A percentile compares a stretch with the other conserved stretches of the same genome.
Evolutionary conservation across 2,329 filamentous ascomycete genomes (phyloP).

Genomic region (Huntiella bhutanensis): DNA sequence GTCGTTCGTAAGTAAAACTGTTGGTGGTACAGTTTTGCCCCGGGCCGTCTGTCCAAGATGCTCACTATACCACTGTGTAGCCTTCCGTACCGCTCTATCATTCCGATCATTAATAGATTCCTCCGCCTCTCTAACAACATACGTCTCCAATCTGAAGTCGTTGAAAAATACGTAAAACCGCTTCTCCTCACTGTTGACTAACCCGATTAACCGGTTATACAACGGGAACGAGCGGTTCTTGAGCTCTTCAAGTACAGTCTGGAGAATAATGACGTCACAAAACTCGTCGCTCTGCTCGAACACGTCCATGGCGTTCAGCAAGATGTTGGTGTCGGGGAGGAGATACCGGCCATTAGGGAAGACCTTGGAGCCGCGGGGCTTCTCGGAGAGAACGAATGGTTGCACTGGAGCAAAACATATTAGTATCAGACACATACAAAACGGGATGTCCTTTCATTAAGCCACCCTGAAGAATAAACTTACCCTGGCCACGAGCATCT

Average conservation of each 20-base stretch:
- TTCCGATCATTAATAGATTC: slow-evolving; percentile 95
- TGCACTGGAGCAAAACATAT: slow-evolving; percentile 31
- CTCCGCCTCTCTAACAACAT: slow-evolving; percentile 52
- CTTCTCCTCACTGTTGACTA: slow-evolving; percentile 93
- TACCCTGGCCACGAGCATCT: slow-evolving; percentile 62
- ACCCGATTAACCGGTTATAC: slow-evolving; percentile 76
- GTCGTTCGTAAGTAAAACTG: slow-evolving; percentile 91
- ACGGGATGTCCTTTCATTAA: not conserved
- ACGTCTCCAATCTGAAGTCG: slow-evolving; percentile 85
- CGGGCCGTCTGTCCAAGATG: slow-evolving; percentile 49
- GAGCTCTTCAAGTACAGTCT: slow-evolving; percentile 91
- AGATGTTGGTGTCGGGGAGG: slow-evolving; percentile 86
- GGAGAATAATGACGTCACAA: slow-evolving; percentile 89
- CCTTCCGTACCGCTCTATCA: slow-evolving; percentile 71
- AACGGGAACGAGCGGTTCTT: slow-evolving; percentile 84
- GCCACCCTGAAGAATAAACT: slow-evolving; percentile 14
- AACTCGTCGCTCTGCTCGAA: slow-evolving; percentile 86
- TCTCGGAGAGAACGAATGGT: slow-evolving; percentile 76
- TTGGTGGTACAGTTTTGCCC: slow-evolving; percentile 43
- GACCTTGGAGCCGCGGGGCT: slow-evolving; percentile 61
- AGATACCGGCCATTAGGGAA: slow-evolving; percentile 86
- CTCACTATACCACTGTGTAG: slow-evolving; percentile 76
- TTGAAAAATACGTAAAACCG: slow-evolving; percentile 99
- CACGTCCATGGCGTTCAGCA: slow-evolving; percentile 89
- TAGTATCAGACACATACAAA: not conserved